phyloP scores from a whole-genome alignment of 345 rosid species.

The Eucalyptus microcorys region DNA sequence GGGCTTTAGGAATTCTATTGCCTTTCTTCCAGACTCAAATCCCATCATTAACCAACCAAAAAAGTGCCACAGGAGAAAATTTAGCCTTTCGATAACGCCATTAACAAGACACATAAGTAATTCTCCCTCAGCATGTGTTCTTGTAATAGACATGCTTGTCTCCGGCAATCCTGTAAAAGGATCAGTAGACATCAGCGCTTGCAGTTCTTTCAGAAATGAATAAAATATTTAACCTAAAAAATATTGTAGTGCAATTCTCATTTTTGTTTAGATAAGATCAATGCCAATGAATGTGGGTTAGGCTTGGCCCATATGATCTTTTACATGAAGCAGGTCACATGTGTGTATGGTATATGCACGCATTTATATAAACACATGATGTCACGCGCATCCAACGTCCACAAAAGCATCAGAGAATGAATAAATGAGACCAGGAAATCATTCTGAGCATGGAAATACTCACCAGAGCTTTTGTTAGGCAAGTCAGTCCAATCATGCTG shows the following conservation, averaged over 20 bases:
- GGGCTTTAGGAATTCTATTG: conserved; percentile 30
- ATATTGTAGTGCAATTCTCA: not conserved
- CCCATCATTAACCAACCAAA: conserved; percentile 41
- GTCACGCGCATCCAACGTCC: not conserved
- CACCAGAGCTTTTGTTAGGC: conserved; percentile 33
- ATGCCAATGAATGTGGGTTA: not conserved
- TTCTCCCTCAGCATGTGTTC: conserved; percentile 11
- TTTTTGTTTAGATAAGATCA: not conserved
- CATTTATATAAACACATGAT: not conserved
- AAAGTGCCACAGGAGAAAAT: conserved; percentile 34
- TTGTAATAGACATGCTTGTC: conserved; percentile 9
- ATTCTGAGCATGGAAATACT: not conserved
- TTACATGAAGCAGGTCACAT: not conserved
- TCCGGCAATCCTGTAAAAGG: conserved; percentile 22
- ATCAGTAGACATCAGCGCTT: not conserved
- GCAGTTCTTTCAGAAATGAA: not conserved
- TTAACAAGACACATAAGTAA: not conserved
- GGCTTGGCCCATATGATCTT: not conserved
- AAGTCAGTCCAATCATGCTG: conserved; percentile 66
- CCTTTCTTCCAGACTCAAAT: conserved; percentile 35
- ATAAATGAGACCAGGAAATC: not conserved
- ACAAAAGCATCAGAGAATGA: not conserved
- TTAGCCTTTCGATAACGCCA: conserved; percentile 24
- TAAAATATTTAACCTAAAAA: not conserved
- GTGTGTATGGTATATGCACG: not conserved